Percentiles rank a stretch among this genome's conserved stretches.
Conservation (phyloP, 768 basidiomycete species). For the Obba rivulosa region DNA sequence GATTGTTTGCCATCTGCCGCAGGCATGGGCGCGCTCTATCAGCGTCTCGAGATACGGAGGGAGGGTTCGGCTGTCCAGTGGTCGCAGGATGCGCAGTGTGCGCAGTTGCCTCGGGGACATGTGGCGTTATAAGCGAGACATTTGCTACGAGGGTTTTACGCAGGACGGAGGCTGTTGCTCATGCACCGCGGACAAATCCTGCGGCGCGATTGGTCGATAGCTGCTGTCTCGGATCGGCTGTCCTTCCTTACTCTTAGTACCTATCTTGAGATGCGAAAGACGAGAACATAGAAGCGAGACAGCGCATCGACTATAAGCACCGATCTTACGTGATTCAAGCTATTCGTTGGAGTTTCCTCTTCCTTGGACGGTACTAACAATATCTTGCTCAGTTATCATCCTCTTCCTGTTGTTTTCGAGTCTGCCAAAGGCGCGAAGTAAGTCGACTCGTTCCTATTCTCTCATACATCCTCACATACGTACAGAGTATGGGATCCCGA, state of each 20-base stretch:
- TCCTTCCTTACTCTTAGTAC: slow-evolving; percentile 3
- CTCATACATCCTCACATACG: slow-evolving; percentile 11
- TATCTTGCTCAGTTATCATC: slow-evolving; percentile 78
- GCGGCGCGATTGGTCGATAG: too few relatives aligned
- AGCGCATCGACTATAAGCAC: slow-evolving; percentile 6
- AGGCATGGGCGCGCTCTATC: not conserved
- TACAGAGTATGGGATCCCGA: slow-evolving; percentile 87
- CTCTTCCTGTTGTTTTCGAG: slow-evolving; percentile 92
- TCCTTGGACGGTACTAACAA: slow-evolving; percentile 23
- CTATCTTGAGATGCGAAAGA: slow-evolving; percentile 3
- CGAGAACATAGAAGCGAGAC: slow-evolving; percentile 3
- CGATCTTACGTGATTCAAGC: not conserved
- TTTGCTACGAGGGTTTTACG: too few relatives aligned
- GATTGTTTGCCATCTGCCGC: not conserved
- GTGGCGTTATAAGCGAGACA: too few relatives aligned
- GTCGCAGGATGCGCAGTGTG: slow-evolving; percentile 1
- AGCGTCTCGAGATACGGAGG: not conserved
- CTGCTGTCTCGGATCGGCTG: slow-evolving; percentile 1
- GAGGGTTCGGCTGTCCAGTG: not conserved
- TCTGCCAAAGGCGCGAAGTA: slow-evolving; percentile 85
- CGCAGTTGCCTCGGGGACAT: slow-evolving; percentile 2
- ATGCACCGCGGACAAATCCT: too few relatives aligned
- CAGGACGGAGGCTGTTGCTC: too few relatives aligned
- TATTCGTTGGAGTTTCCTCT: slow-evolving; percentile 7
- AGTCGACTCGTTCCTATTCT: slow-evolving; percentile 29